These are phyloP conservation scores for Tuber aestivum DNA, from an alignment of 495 filamentous ascomycete genomes.

Conservation along the genomic window DNA sequence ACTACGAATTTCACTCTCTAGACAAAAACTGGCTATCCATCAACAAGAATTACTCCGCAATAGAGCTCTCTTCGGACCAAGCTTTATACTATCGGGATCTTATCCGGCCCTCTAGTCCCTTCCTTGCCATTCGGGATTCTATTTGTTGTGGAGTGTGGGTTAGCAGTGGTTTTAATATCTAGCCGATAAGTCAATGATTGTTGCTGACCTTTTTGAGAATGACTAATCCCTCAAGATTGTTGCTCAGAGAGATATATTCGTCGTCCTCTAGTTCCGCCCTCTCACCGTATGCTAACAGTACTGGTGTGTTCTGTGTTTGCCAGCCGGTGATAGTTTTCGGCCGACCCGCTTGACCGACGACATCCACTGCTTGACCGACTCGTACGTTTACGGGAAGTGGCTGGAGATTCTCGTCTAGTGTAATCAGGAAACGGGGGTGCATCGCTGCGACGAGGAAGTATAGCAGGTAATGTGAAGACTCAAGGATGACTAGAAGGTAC, in stretches of 20 bases:
- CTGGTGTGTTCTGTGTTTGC: slow-evolving; percentile 98
- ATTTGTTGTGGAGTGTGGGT: slow-evolving; percentile 4
- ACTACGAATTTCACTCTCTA: background rate
- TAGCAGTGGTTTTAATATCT: slow-evolving; percentile 6
- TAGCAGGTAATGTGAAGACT: slow-evolving; percentile 84
- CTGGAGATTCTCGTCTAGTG: slow-evolving; percentile 87
- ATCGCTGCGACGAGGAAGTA: slow-evolving; percentile 98
- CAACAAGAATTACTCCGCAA: background rate
- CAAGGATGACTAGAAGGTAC: slow-evolving; percentile 60
- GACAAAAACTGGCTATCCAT: background rate
- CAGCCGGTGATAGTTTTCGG: slow-evolving; percentile 99
- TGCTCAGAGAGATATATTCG: slow-evolving; percentile 85
- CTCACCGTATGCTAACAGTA: slow-evolving; percentile 87
- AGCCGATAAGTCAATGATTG: background rate
- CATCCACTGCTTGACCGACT: slow-evolving; percentile 95
- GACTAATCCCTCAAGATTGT: slow-evolving; percentile 86
- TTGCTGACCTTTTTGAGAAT: slow-evolving; percentile 85
- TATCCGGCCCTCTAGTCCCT: slow-evolving; percentile 21
- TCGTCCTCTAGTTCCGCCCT: slow-evolving; percentile 96
- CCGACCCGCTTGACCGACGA: slow-evolving; percentile 91
- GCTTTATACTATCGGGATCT: background rate
- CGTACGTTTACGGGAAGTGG: slow-evolving; percentile 93
- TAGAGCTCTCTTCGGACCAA: background rate
- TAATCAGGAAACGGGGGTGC: slow-evolving; percentile 92
- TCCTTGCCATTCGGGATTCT: slow-evolving; percentile 44